Conservation (phyloP, 2,329 filamentous ascomycete species). For the Ascochyta lentis region DNA sequence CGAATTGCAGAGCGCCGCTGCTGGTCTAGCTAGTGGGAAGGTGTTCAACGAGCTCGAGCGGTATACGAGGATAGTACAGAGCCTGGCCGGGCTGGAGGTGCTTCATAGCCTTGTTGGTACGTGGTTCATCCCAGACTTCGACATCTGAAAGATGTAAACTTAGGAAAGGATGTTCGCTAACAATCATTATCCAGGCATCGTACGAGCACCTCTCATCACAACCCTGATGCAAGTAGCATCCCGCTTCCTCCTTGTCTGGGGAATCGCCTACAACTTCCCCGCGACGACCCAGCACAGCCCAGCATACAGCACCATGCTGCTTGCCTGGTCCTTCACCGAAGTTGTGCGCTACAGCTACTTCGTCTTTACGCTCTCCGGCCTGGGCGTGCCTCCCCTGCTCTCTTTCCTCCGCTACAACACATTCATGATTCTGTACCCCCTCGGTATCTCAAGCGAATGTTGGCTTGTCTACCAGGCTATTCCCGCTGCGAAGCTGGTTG, state of each 20-base stretch:
- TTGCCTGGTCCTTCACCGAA: constrained; percentile 90
- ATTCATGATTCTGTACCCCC: constrained; percentile 89
- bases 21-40: constrained; percentile 47
- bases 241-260: constrained; percentile 89
- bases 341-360: constrained; percentile 95
- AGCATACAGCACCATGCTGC: constrained; percentile 77
- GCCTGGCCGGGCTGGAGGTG: constrained; percentile 81
- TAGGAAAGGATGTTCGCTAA: not conserved
- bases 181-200: constrained; percentile 67
- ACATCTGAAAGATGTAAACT: not conserved
- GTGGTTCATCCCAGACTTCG: constrained; percentile 24
- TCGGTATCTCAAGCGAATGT: constrained; percentile 90
- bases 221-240: constrained; percentile 89
- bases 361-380: constrained; percentile 68
- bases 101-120: constrained; percentile 79
- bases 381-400: constrained; percentile 68
- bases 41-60: constrained; percentile 69
- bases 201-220: constrained; percentile 83
- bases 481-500: constrained; percentile 62
- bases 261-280: constrained; percentile 77
- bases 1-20: constrained; percentile 13
- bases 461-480: constrained; percentile 77
- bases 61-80: constrained; percentile 82
- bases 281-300: constrained; percentile 62
- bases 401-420: constrained; percentile 85